phyloP scores from a whole-genome alignment of 1,139 yeast genomes.

The Blastobotrys arbuscula region DNA sequence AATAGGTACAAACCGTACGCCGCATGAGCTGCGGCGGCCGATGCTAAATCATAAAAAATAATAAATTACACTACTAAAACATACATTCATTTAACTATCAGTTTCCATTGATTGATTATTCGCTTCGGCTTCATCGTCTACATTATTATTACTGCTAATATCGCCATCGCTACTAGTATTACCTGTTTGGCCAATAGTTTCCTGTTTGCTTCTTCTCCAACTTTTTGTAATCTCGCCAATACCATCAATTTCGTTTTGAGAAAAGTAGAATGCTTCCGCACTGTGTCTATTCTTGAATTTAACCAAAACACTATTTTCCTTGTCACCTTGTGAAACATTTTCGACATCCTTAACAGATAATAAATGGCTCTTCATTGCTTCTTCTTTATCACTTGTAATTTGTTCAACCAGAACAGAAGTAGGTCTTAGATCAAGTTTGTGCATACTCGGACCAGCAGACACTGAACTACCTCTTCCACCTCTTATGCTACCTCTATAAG shows the following conservation, averaged over 20 bases:
- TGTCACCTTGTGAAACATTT: conserved; percentile 17
- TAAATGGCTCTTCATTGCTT: conserved; percentile 29
- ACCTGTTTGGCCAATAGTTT: not conserved
- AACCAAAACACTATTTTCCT: conserved; percentile 27
- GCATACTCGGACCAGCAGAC: conserved; percentile 13
- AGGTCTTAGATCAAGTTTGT: conserved; percentile 38
- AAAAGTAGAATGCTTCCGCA: conserved; percentile 39
- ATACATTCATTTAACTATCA: not conserved
- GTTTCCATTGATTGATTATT: not conserved
- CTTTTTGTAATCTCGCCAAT: conserved; percentile 30
- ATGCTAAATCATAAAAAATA: not conserved
- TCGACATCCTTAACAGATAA: conserved; percentile 24
- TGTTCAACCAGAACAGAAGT: conserved; percentile 33
- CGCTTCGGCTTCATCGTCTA: too few species aligned
- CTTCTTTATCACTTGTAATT: conserved; percentile 31
- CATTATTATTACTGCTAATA: not conserved
- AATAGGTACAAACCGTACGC: too few species aligned
- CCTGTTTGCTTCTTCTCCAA: conserved; percentile 25
- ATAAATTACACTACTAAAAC: not conserved
- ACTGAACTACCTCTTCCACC: conserved; percentile 17
- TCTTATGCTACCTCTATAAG: conserved; percentile 22
- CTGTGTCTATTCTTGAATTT: conserved; percentile 38
- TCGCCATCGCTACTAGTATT: not conserved
- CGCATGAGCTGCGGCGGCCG: too few species aligned
- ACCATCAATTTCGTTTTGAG: conserved; percentile 28